Evolutionary conservation across 805 yeast genomes (phyloP).

Genomic region (Groenewaldozyma salmanticensis): DNA sequence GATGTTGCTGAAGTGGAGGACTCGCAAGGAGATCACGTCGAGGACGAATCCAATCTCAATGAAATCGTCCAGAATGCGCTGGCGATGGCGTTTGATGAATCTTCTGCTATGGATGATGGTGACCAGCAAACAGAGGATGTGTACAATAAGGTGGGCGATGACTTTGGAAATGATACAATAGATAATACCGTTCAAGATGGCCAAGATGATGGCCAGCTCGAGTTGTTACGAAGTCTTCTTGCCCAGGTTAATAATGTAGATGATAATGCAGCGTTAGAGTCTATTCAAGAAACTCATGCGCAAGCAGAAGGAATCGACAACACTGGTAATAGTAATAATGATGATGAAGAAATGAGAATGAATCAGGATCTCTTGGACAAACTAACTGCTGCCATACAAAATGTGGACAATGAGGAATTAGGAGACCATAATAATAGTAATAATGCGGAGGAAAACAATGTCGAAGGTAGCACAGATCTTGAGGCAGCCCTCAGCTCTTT

Average conservation of each 20-base stretch:
- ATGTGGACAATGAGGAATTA: neutral
- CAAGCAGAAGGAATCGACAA: neutral
- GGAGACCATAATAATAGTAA: neutral
- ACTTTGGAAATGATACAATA: neutral
- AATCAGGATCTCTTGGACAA: slow-evolving; percentile 7
- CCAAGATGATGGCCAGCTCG: slow-evolving; percentile 1
- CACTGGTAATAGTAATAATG: neutral
- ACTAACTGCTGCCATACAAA: slow-evolving; percentile 3
- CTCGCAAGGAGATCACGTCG: neutral
- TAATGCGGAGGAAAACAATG: neutral
- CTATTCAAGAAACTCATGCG: neutral
- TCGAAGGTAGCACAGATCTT: neutral
- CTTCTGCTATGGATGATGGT: neutral
- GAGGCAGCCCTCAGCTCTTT: neutral
- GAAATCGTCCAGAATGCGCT: slow-evolving; percentile 15
- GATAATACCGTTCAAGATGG: neutral
- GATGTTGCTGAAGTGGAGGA: neutral
- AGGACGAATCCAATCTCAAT: slow-evolving; percentile 8
- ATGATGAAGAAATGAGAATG: slow-evolving; percentile 3
- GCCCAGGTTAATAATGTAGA: neutral
- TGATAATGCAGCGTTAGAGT: neutral
- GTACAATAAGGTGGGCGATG: neutral
- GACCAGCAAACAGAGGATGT: slow-evolving; percentile 1
- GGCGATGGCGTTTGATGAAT: slow-evolving; percentile 12
- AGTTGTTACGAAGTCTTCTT: too few species aligned